Evolutionary conservation across 83 land plant genomes (phyloP), one percentile per base, ranked within the genome.

Genomic region (Picea mariana): DNA sequence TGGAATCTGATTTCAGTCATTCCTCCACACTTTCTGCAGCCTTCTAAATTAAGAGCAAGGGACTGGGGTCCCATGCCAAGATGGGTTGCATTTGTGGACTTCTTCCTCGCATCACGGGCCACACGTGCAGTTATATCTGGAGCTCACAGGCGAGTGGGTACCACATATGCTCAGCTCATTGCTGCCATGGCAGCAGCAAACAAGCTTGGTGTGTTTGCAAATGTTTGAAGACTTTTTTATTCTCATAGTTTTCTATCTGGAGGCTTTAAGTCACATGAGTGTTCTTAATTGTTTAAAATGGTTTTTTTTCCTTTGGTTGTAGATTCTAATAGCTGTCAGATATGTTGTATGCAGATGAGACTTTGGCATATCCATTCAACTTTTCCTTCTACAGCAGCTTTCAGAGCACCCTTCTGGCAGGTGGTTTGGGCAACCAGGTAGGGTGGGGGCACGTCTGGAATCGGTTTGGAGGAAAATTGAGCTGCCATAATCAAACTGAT

Each of bases 371-470:
- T 13, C 82, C 20, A 52, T 8, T 87, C 17, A 88, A 80, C 44
- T 91, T 93, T 77, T 78, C 86, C 34, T 92, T 97, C 83, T 87
- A 88, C 66, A 95, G 95, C 88, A 95, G 95, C 87, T 95, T 97
- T 78, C 98, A 95, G 11, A 85, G 87, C 20, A 87, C 90, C 68
- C 75, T 95, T 40, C 72, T 95, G 49, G 82, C 80, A 0, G 90
- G 86, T 9, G 99, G 99, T 42, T 82, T 97, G 81, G 67, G 67
- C 40, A 80, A 72, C 58, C 99, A 97, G 86, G 62, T 87, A 0
- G 98, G 99, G 3, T 95, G 99, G 98, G 99, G 99, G 38, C 99
- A 97, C 76, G 88, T 81, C 20, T 97, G 99, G 99, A 89, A 93
- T 80, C 82, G 98, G 62, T 97, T 91, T 84, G 92, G 92, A 3